Conservation (phyloP, 257 asterid species). For the Solanum bulbocastanum region DNA sequence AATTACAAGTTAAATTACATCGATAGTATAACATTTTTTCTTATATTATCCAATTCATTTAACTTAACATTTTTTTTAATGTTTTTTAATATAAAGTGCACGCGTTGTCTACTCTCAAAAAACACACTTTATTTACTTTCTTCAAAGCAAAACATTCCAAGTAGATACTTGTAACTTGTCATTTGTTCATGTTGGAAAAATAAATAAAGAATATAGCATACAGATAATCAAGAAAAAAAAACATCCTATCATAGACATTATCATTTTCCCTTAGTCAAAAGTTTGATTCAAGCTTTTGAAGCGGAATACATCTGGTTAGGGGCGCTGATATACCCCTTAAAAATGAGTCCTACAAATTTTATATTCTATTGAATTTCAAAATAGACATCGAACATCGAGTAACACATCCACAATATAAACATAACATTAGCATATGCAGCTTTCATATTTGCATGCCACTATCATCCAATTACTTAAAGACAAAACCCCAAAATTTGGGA, state of each 20-base stretch:
- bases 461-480: constrained; percentile 21
- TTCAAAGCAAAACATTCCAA: constrained; percentile 2
- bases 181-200: not conserved
- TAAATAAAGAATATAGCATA: not conserved
- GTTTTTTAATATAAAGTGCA: not conserved
- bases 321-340: not conserved
- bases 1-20: not conserved
- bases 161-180: not conserved
- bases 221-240: not conserved
- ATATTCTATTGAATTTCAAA: not conserved
- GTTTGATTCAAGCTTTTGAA: not conserved
- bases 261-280: not conserved
- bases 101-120: not conserved
- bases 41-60: not conserved
- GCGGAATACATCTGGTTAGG: not conserved
- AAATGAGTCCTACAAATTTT: not conserved
- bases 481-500: constrained; percentile 13
- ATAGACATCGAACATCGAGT: not conserved
- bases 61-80: not conserved
- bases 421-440: constrained; percentile 12
- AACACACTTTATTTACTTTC: not conserved
- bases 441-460: constrained; percentile 30
- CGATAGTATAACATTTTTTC: not conserved
- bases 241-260: not conserved
- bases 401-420: not conserved